phyloP scores from a whole-genome alignment of 2,329 filamentous ascomycete genomes.

The Volutella citrinella region DNA sequence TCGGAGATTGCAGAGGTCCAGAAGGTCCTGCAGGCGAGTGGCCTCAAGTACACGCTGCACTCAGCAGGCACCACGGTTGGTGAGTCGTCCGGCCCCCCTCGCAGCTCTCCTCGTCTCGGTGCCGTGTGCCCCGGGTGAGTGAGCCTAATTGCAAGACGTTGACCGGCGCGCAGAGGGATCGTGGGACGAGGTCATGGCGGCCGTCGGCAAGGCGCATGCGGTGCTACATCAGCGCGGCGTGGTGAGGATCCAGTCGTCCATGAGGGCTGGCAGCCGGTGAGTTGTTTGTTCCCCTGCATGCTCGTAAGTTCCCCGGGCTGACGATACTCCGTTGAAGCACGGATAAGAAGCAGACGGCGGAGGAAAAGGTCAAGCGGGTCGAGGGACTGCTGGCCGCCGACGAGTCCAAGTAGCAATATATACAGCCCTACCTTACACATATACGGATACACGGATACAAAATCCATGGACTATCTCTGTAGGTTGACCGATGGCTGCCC shows the following conservation, averaged over 20 bases:
- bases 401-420: conserved; percentile 9
- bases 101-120: neutral
- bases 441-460: too few species aligned
- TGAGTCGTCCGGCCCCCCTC: conserved; percentile 40
- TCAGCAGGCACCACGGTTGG: conserved; percentile 90
- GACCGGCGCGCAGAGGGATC: conserved; percentile 64
- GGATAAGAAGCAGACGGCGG: conserved; percentile 79
- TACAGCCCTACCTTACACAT: too few species aligned
- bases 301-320: conserved; percentile 1
- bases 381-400: conserved; percentile 44
- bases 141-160: neutral
- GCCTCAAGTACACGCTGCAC: conserved; percentile 84
- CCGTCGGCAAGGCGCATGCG: conserved; percentile 83
- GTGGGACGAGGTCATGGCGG: conserved; percentile 83
- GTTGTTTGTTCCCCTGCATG: conserved; percentile 20
- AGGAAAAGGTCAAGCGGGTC: conserved; percentile 72
- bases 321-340: conserved; percentile 48
- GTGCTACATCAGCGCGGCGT: conserved; percentile 75
- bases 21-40: conserved; percentile 75
- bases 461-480: too few species aligned
- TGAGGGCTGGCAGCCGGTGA: conserved; percentile 77
- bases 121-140: neutral
- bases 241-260: conserved; percentile 81
- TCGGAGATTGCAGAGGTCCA: conserved; percentile 88
- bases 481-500: too few species aligned